Evolutionary conservation across 805 yeast genomes (phyloP), one percentile per base, ranked within the genome.

Genomic region (Wickerhamiella allomyrinae): DNA sequence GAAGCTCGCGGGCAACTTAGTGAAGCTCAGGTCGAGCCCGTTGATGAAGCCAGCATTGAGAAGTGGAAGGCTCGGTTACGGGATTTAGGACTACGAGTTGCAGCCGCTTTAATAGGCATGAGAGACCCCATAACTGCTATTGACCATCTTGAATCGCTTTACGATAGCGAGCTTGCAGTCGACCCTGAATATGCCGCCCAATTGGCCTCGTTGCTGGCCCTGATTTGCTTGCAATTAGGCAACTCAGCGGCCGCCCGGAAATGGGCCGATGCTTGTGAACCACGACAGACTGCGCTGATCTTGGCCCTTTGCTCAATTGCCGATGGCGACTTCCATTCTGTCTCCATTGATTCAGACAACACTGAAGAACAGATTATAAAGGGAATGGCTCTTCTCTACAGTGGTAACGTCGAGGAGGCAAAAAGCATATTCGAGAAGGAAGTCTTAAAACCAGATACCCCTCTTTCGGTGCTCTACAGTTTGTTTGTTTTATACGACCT

Each of bases 101-200:
- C 57, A 2, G 57, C 64, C 2, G 52, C 56, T 27, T 52, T 63
- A 20, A 37, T 60, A 5, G 56, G 58, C 7, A 50, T 59, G 53
- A 45, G 49, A 7, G 67, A 63, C 37, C 53, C 46, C 34, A 31
- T 46, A 5, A 52, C 63, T 5, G 65, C 63, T 5, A 38, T 58
- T n/a, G 52, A 52, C 8, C 59, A 58, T 37, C 43, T 60, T 29
- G 33, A 37, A 10, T 20, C 44, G 2, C 46, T 57, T 7, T 49
- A 53, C 29, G n/a, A 10, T 2, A 45, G 50, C 4, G 41, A 42
- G 17, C 7, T 20, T 14, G 29, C 40, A 20, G 20, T 24, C 11
- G 40, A 40, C 20, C 23, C 27, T 3, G 44, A 37, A 13, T 42
- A 35, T 29, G 42, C 44, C 7, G 35, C 21, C 5, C 20, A 34